Evolutionary conservation across 345 rosid genomes (phyloP).

Genomic region (Abelmoschus esculentus): DNA sequence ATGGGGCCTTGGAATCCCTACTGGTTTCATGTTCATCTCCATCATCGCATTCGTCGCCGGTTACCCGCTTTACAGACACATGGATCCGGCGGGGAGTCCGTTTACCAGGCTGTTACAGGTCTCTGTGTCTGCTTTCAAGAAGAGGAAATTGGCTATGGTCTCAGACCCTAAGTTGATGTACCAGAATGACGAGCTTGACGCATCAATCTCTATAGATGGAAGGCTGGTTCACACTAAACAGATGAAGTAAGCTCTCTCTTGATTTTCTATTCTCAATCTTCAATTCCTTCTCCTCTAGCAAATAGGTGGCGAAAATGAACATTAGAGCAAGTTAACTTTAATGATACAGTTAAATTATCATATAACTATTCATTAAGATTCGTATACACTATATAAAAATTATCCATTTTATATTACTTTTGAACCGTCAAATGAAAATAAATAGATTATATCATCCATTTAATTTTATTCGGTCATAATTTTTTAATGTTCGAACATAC

Average conservation of each 20-base stretch:
- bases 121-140: conserved; percentile 51
- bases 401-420: too few relatives aligned
- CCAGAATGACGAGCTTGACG: conserved; percentile 62
- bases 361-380: too few relatives aligned
- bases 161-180: conserved; percentile 39
- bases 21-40: conserved; percentile 44
- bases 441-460: too few relatives aligned
- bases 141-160: conserved; percentile 36
- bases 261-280: neutral
- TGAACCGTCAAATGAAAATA: too few relatives aligned
- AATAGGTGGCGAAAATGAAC: too few relatives aligned
- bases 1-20: conserved; percentile 59
- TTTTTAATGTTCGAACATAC: too few relatives aligned
- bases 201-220: conserved; percentile 60
- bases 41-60: conserved; percentile 35
- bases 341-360: too few relatives aligned
- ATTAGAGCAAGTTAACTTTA: too few relatives aligned
- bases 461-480: too few relatives aligned
- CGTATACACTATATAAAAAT: too few relatives aligned
- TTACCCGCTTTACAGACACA: conserved; percentile 35
- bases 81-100: conserved; percentile 84
- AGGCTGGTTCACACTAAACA: conserved; percentile 53
- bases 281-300: too few relatives aligned
- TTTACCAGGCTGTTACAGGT: conserved; percentile 81
- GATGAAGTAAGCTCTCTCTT: conserved; percentile 35